These are phyloP conservation scores for Oropetium thomaeum DNA, from an alignment of 176 grass and related monocot species.

Conservation along the genomic window DNA sequence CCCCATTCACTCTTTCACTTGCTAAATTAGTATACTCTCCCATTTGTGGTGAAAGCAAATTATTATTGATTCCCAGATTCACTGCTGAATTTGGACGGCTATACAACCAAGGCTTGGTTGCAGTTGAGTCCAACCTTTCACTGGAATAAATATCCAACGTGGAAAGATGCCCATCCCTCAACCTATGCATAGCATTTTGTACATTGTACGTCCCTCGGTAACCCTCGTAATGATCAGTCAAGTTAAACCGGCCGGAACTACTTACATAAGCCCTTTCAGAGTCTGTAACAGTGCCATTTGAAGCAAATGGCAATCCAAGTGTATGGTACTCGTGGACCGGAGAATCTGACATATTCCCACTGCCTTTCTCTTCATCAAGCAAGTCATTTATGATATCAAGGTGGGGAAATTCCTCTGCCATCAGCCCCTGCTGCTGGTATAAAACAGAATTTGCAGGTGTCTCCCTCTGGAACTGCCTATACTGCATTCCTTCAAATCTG, in stretches of 20 bases:
- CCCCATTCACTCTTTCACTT: constrained; percentile 41
- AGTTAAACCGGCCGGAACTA: constrained; percentile 49
- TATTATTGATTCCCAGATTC: constrained; percentile 41
- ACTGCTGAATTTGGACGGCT: constrained; percentile 43
- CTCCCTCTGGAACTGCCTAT: constrained; percentile 39
- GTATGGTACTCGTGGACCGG: constrained; percentile 40
- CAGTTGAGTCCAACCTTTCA: constrained; percentile 32
- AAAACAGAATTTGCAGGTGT: constrained; percentile 30
- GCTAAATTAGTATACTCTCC: constrained; percentile 49
- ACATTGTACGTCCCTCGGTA: constrained; percentile 39
- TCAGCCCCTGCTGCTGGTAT: constrained; percentile 44
- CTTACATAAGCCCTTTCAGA: constrained; percentile 33
- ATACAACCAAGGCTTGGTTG: constrained; percentile 43
- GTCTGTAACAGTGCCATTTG: constrained; percentile 32
- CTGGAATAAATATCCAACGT: constrained; percentile 45
- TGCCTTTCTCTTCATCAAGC: constrained; percentile 74
- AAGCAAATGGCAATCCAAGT: constrained; percentile 46
- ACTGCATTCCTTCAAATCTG: constrained; percentile 27
- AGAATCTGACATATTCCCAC: constrained; percentile 33
- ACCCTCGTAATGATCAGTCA: constrained; percentile 34
- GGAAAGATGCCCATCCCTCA: constrained; percentile 43
- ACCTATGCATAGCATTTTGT: constrained; percentile 38
- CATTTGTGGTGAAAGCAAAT: constrained; percentile 39
- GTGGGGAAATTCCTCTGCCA: constrained; percentile 83
- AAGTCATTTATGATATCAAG: constrained; percentile 97